phyloP scores from a whole-genome alignment of 106 monocot genomes.

The Dioscorea alata region DNA sequence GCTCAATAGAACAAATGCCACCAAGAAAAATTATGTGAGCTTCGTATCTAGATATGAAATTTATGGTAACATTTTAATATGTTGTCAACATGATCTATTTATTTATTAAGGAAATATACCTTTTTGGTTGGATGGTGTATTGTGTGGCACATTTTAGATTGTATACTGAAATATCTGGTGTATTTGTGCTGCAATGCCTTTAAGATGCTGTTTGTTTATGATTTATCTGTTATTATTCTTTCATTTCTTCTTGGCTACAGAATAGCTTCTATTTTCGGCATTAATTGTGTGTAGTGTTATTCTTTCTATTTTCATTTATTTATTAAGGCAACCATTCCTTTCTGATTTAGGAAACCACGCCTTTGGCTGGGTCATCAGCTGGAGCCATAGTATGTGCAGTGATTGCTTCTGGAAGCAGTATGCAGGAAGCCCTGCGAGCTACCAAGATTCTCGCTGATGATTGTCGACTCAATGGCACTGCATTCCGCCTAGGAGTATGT shows the following conservation, averaged over 20 bases:
- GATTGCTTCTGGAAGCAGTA: slow-evolving; percentile 77
- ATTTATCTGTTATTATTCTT: not conserved
- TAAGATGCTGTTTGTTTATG: not conserved
- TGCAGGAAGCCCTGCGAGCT: slow-evolving; percentile 57
- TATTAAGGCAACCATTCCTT: slow-evolving; percentile 1
- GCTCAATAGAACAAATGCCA: no score
- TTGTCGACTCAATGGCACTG: slow-evolving; percentile 87
- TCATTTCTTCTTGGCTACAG: no score
- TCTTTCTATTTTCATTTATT: not conserved
- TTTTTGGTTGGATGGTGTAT: no score
- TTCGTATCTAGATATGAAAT: no score
- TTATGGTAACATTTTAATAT: no score
- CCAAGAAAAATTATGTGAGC: no score
- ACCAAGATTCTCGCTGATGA: slow-evolving; percentile 84
- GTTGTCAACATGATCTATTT: no score
- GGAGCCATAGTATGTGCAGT: slow-evolving; percentile 89
- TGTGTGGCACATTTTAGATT: no score
- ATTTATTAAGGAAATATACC: no score
- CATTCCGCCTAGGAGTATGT: slow-evolving; percentile 90
- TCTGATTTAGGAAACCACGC: slow-evolving; percentile 74
- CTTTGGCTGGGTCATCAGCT: slow-evolving; percentile 97
- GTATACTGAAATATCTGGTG: no score
- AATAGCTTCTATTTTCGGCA: not conserved
- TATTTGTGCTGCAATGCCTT: no score
- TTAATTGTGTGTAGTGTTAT: not conserved